Conservation (phyloP, 192 early-diverging fungal genomes). For the Cladochytrium replicatum region DNA sequence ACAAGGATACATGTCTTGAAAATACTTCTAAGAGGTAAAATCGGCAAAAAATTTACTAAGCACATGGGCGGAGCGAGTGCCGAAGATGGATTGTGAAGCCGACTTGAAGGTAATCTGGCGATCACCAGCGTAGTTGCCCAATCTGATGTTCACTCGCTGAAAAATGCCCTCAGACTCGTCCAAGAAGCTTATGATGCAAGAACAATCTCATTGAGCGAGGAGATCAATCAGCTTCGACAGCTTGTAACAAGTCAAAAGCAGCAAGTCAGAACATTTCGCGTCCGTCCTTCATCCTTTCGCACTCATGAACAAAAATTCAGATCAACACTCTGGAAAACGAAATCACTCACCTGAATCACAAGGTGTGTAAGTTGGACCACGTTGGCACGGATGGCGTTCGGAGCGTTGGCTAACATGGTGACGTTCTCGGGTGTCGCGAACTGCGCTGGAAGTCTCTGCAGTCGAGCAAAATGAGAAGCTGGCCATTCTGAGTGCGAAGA, state of each 20-base stretch:
- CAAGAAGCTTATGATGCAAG: not conserved
- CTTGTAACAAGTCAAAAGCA: not conserved
- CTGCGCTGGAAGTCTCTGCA: too few species aligned
- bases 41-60: too few species aligned
- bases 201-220: not conserved
- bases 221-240: not conserved
- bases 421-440: too few species aligned
- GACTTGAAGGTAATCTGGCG: too few species aligned
- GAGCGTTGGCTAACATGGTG: too few species aligned
- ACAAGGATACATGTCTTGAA: too few species aligned
- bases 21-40: too few species aligned
- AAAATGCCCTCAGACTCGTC: not conserved
- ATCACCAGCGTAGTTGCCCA: too few species aligned
- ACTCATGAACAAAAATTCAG: slow-evolving; percentile 4
- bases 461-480: slow-evolving; percentile 17
- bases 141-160: too few species aligned
- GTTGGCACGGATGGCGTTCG: too few species aligned
- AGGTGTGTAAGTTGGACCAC: slow-evolving; percentile 16
- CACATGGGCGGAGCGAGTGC: too few species aligned
- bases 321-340: slow-evolving; percentile 18
- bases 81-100: too few species aligned
- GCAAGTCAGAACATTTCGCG: not conserved
- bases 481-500: slow-evolving; percentile 11
- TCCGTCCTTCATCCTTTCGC: not conserved
- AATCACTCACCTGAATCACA: slow-evolving; percentile 1